These are phyloP conservation scores for Tricharina praecox DNA, from an alignment of 495 filamentous ascomycete genomes.

Conservation along the genomic window DNA sequence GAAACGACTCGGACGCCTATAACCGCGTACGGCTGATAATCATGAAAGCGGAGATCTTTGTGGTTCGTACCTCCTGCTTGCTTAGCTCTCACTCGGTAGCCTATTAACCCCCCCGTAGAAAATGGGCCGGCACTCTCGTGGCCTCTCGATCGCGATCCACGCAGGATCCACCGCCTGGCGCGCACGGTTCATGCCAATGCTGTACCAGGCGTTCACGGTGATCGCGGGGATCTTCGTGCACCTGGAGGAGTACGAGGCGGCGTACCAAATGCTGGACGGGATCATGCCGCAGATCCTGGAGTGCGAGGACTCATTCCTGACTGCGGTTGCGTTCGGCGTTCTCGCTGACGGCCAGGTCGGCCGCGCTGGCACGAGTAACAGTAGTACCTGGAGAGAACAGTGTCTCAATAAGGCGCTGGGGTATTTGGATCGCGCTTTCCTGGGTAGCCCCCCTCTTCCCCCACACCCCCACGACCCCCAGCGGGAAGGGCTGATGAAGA, in stretches of 20 bases:
- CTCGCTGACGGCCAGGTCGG: conserved; percentile 76
- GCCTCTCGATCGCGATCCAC: conserved; percentile 65
- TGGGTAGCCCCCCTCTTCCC: conserved; percentile 3
- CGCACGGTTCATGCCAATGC: conserved; percentile 48
- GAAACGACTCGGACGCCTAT: conserved; percentile 56
- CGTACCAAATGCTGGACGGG: conserved; percentile 47
- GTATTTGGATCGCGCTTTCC: conserved; percentile 50
- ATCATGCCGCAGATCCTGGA: conserved; percentile 74
- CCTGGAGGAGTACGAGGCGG: conserved; percentile 58
- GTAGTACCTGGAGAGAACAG: conserved; percentile 33
- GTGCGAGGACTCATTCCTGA: conserved; percentile 46
- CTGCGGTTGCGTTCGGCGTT: conserved; percentile 52
- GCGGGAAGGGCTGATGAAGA: conserved; percentile 9
- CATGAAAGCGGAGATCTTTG: conserved; percentile 57
- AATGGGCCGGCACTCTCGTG: too few species aligned
- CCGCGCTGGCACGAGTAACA: conserved; percentile 35
- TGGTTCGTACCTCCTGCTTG: conserved; percentile 1
- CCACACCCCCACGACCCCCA: too few species aligned
- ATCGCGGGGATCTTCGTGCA: conserved; percentile 52
- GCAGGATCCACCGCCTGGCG: conserved; percentile 63
- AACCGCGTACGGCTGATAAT: conserved; percentile 59
- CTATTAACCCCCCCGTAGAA: too few species aligned
- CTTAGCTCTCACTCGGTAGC: too few species aligned
- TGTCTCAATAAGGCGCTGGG: conserved; percentile 47
- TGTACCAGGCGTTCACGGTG: conserved; percentile 62